Conservation (phyloP, 1,284 basidiomycete species). For the Cryptococcus jaspeensis region DNA sequence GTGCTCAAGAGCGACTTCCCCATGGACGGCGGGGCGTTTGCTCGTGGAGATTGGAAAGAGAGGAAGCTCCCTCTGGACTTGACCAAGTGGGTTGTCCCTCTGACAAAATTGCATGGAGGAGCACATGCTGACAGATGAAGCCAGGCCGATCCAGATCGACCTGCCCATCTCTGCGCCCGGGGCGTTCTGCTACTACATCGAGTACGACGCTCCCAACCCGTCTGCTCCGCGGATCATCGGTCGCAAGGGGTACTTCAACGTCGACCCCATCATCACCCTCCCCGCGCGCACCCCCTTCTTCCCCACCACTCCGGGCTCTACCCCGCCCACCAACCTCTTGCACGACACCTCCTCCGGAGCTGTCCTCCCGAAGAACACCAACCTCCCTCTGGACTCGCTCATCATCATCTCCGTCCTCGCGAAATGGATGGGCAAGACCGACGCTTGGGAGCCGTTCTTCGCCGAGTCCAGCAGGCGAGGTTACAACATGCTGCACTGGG, state of each 20-base stretch:
- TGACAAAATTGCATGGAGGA: background rate
- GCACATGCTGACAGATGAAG: background rate
- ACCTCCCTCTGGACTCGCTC: constrained; percentile 76
- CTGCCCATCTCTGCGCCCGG: constrained; percentile 91
- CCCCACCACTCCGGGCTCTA: constrained; percentile 18
- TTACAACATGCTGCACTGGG: constrained; percentile 95
- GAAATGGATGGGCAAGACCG: constrained; percentile 90
- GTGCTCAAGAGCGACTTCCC: constrained; percentile 93
- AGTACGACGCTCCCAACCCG: constrained; percentile 63
- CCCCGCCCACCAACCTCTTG: constrained; percentile 40
- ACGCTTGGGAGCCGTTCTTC: constrained; percentile 73
- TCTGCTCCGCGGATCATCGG: constrained; percentile 62
- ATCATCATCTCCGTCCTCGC: constrained; percentile 84
- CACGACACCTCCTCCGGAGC: constrained; percentile 56
- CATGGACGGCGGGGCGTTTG: constrained; percentile 80
- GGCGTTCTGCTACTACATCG: constrained; percentile 89
- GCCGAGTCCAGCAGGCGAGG: constrained; percentile 78
- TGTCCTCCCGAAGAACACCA: constrained; percentile 50
- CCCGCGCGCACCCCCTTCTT: constrained; percentile 73
- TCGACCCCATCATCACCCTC: constrained; percentile 79
- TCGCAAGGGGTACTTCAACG: constrained; percentile 88
- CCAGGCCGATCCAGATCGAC: constrained; percentile 83
- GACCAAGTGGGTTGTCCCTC: constrained; percentile 57
- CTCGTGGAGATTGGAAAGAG: constrained; percentile 71
- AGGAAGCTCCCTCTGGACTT: constrained; percentile 55